Conservation (phyloP, 176 grass and related monocot species). For the Zea luxurians region DNA sequence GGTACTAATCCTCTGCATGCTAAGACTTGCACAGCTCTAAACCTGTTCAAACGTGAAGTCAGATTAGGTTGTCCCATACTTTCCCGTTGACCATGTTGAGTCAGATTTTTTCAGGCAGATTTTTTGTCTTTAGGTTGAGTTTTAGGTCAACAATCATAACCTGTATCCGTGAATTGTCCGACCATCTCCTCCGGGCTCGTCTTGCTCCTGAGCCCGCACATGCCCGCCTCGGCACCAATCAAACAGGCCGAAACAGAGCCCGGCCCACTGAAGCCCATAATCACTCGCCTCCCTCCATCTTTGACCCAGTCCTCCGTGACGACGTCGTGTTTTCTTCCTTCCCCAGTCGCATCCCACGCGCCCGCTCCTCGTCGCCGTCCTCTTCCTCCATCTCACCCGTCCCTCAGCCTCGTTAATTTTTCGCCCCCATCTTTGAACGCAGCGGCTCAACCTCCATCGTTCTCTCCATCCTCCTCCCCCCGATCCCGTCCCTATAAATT, state of each 20-base stretch:
- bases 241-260: not conserved
- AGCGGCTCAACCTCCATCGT: not conserved
- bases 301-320: slow-evolving; percentile 23
- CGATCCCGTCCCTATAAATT: slow-evolving; percentile 40
- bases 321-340: not conserved
- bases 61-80: too few relatives aligned
- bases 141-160: too few relatives aligned
- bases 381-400: slow-evolving; percentile 18
- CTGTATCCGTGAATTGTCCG: too few relatives aligned
- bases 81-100: too few relatives aligned
- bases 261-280: not conserved
- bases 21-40: too few relatives aligned
- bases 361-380: not conserved
- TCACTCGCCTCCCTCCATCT: not conserved
- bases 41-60: too few relatives aligned
- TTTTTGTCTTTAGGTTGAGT: too few relatives aligned
- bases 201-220: too few relatives aligned
- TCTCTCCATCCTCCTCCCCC: slow-evolving; percentile 5
- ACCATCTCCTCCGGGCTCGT: too few relatives aligned
- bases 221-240: too few relatives aligned
- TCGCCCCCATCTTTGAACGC: slow-evolving; percentile 43
- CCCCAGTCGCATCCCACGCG: not conserved
- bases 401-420: slow-evolving; percentile 32
- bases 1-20: too few relatives aligned
- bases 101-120: too few relatives aligned